Evolutionary conservation across 2,329 filamentous ascomycete species (phyloP).

Genomic region (Grosmannia clavigera): DNA sequence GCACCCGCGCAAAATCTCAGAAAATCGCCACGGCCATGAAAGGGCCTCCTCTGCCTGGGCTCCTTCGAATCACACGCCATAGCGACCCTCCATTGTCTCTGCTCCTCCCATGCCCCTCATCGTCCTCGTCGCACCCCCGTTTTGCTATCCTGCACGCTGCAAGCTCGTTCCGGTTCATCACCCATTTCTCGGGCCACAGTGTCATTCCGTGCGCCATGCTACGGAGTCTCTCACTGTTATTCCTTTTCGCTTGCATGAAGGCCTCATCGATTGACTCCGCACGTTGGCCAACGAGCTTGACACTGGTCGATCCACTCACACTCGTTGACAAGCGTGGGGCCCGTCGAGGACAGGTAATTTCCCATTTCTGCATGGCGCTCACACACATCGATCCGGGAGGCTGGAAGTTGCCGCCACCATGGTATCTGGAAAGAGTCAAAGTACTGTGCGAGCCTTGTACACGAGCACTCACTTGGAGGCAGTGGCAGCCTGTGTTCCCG

Average conservation of each 20-base stretch:
- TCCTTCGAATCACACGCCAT: slow-evolving; percentile 2
- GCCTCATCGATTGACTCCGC: not conserved
- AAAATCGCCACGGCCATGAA: slow-evolving; percentile 1
- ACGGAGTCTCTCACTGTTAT: not conserved
- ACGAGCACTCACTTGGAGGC: not conserved
- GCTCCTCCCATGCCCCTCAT: not conserved
- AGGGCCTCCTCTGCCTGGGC: not conserved
- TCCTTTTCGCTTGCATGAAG: not conserved
- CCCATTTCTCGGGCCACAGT: not conserved
- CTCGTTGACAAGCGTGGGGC: not conserved
- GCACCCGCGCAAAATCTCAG: not conserved
- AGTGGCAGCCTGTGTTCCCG: not conserved
- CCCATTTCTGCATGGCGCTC: not conserved
- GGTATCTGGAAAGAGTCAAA: not conserved
- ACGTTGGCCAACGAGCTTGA: not conserved
- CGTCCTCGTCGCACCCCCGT: not conserved
- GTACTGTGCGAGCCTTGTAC: not conserved
- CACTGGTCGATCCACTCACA: not conserved
- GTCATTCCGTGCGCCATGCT: not conserved
- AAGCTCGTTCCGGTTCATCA: not conserved
- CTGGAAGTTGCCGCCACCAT: not conserved
- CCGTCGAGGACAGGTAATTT: not conserved
- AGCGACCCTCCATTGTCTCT: not conserved
- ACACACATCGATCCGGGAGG: not conserved
- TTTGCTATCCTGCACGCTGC: not conserved